Conservation (phyloP, 495 filamentous ascomycete genomes). For the Aspergillus taichungensis region DNA sequence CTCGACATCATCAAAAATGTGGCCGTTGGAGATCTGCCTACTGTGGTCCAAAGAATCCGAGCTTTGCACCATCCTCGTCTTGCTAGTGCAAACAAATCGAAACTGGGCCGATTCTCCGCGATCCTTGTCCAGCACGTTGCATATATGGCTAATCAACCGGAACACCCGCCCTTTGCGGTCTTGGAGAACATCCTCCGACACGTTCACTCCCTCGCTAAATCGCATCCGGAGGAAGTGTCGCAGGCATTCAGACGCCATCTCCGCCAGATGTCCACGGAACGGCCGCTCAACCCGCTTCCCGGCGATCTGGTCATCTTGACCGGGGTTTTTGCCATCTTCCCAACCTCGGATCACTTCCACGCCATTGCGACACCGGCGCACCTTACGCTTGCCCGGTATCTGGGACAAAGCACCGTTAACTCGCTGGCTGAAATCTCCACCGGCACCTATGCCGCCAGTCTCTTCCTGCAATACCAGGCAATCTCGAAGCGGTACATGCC, state of each 20-base stretch:
- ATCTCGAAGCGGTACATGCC: conserved; percentile 80
- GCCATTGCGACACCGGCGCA: conserved; percentile 84
- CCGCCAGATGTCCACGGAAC: conserved; percentile 49
- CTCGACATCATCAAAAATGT: conserved; percentile 53
- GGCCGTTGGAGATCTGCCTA: conserved; percentile 55
- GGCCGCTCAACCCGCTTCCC: conserved; percentile 51
- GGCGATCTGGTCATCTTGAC: conserved; percentile 77
- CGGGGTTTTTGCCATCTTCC: conserved; percentile 75
- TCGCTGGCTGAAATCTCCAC: conserved; percentile 54
- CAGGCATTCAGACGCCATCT: conserved; percentile 68
- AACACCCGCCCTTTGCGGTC: conserved; percentile 46
- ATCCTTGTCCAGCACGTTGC: conserved; percentile 72
- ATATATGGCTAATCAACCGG: conserved; percentile 48
- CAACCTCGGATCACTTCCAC: conserved; percentile 95
- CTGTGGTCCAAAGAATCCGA: conserved; percentile 79
- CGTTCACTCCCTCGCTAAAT: conserved; percentile 79
- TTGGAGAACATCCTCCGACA: conserved; percentile 66
- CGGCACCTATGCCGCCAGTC: conserved; percentile 69
- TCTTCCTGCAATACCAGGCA: conserved; percentile 71
- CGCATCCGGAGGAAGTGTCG: conserved; percentile 65
- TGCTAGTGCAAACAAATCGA: conserved; percentile 70
- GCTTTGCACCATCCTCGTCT: conserved; percentile 86
- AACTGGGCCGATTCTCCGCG: conserved; percentile 63
- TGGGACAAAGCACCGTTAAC: conserved; percentile 66
- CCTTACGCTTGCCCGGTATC: conserved; percentile 66